Conservation (phyloP, 495 filamentous ascomycete genomes). For the Trichoderma erinaceum region DNA sequence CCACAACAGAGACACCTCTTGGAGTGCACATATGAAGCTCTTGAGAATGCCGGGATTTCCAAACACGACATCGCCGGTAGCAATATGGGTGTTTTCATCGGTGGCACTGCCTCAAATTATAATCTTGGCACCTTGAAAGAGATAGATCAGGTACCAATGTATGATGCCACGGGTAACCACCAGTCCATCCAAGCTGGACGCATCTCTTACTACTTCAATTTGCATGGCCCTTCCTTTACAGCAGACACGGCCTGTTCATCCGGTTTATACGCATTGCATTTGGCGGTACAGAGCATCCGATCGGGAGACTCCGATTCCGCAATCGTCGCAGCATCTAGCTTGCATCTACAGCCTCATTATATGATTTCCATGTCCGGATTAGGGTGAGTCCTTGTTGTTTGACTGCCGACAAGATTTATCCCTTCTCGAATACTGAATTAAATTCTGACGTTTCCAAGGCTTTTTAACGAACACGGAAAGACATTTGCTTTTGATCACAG, state of each 20-base stretch:
- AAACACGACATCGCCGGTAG: conserved; percentile 69
- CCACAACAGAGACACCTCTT: conserved; percentile 77
- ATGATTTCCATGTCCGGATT: conserved; percentile 26
- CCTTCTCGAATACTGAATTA: neutral
- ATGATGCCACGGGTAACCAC: conserved; percentile 25
- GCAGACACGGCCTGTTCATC: conserved; percentile 46
- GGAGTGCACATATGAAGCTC: conserved; percentile 76
- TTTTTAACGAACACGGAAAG: conserved; percentile 61
- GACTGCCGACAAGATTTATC: too few species aligned
- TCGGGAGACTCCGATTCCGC: conserved; percentile 35
- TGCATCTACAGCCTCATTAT: conserved; percentile 19
- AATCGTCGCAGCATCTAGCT: conserved; percentile 34
- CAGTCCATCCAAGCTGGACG: conserved; percentile 41
- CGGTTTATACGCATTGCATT: conserved; percentile 34
- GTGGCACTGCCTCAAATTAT: conserved; percentile 80
- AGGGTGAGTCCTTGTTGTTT: neutral
- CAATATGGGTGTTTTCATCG: conserved; percentile 77
- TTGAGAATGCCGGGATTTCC: conserved; percentile 81
- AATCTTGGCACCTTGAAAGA: conserved; percentile 32
- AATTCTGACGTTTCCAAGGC: conserved; percentile 34
- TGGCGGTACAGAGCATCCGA: conserved; percentile 37
- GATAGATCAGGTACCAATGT: conserved; percentile 21
- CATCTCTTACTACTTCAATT: conserved; percentile 44
- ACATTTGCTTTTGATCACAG: conserved; percentile 56
- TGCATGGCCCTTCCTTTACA: conserved; percentile 32